Evolutionary conservation across 768 basidiomycete genomes (phyloP).

Genomic region (Hebeloma cylindrosporum): DNA sequence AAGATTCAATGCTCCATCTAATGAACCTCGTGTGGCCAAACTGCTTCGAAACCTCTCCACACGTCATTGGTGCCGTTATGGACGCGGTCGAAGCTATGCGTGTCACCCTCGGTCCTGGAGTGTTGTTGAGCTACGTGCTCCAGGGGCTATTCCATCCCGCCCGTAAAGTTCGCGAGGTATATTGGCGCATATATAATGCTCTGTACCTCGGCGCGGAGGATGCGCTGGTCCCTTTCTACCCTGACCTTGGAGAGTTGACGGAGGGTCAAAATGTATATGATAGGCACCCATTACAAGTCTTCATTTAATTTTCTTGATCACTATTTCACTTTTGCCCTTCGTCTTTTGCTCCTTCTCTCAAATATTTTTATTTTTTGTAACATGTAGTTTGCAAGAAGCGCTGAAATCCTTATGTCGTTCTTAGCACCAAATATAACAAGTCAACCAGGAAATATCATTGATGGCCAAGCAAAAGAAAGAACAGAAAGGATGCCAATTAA

Average conservation of each 20-base stretch:
- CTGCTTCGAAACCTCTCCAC: conserved; percentile 97
- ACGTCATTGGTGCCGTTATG: conserved; percentile 98
- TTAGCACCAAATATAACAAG: too few species aligned
- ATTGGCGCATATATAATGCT: conserved; percentile 96
- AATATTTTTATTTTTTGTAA: background rate
- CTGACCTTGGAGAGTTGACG: conserved; percentile 84
- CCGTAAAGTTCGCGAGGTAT: conserved; percentile 94
- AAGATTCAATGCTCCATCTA: conserved; percentile 96
- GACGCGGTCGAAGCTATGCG: conserved; percentile 98
- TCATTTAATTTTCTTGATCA: conserved; percentile 51
- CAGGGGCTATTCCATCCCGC: conserved; percentile 98
- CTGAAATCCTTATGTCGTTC: too few species aligned
- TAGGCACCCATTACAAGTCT: conserved; percentile 80
- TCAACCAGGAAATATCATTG: too few species aligned
- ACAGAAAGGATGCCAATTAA: too few species aligned
- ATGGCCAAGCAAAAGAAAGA: too few species aligned
- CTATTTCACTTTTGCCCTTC: conserved; percentile 5
- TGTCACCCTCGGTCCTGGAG: conserved; percentile 91
- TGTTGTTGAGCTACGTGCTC: conserved; percentile 87
- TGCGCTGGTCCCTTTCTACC: conserved; percentile 93
- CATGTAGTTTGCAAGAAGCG: conserved; percentile 4
- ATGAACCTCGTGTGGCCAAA: conserved; percentile 99
- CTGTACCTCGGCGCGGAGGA: conserved; percentile 90
- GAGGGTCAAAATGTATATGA: conserved; percentile 91
- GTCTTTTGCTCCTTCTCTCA: conserved; percentile 3